Conservation (phyloP, 2,329 filamentous ascomycete genomes). For the Daldinia sp. region DNA sequence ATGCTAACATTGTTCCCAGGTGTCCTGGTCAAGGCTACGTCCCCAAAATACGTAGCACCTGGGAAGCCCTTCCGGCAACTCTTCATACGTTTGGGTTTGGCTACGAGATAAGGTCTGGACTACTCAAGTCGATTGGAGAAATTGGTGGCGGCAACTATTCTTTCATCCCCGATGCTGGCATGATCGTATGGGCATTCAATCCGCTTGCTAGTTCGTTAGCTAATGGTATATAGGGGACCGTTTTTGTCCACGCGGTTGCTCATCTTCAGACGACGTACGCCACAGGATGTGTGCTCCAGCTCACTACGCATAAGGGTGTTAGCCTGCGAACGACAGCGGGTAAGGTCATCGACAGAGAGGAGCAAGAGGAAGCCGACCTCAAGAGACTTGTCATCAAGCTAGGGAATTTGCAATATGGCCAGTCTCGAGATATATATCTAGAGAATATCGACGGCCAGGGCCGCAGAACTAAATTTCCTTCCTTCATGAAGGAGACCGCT, state of each 20-base stretch:
- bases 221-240: slow-evolving; percentile 56
- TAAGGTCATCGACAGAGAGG: slow-evolving; percentile 49
- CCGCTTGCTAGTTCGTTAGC: background rate
- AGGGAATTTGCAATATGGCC: slow-evolving; percentile 67
- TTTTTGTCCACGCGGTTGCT: slow-evolving; percentile 68
- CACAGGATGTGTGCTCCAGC: slow-evolving; percentile 53
- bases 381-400: slow-evolving; percentile 52
- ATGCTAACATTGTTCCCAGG: slow-evolving; percentile 38
- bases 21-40: slow-evolving; percentile 63
- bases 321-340: slow-evolving; percentile 53
- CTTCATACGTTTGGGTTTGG: slow-evolving; percentile 66
- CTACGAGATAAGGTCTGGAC: slow-evolving; percentile 57
- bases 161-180: slow-evolving; percentile 69
- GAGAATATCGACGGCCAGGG: slow-evolving; percentile 36
- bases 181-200: slow-evolving; percentile 56
- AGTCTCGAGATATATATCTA: slow-evolving; percentile 65
- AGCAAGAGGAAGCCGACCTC: slow-evolving; percentile 30
- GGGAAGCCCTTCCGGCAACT: slow-evolving; percentile 53
- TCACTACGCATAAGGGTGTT: slow-evolving; percentile 52
- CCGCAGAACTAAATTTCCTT: background rate
- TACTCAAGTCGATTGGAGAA: slow-evolving; percentile 68
- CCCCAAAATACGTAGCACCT: slow-evolving; percentile 55
- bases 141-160: slow-evolving; percentile 64
- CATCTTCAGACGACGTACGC: slow-evolving; percentile 68
- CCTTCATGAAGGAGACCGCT: slow-evolving; percentile 27